Percentiles rank a stretch among this genome's conserved stretches.
Evolutionary conservation across 345 rosid species (phyloP).

Genomic region (Pistacia atlantica): DNA sequence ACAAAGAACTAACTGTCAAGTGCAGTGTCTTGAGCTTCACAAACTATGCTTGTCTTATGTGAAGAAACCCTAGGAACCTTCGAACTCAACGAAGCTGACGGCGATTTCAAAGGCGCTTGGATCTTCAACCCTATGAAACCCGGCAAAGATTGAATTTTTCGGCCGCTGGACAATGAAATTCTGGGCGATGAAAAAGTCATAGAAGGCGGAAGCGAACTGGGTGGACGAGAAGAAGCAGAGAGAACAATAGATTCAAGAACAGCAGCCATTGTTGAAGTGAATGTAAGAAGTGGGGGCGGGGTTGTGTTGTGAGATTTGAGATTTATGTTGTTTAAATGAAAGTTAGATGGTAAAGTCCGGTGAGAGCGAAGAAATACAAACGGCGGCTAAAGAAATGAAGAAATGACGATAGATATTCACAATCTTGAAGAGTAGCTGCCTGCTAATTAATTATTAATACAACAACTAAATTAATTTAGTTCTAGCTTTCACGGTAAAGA

Average conservation of each 20-base stretch:
- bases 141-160: conserved; percentile 30
- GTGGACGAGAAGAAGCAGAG: conserved; percentile 30
- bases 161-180: conserved; percentile 25
- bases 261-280: conserved; percentile 37
- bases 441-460: too few relatives aligned
- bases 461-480: too few relatives aligned
- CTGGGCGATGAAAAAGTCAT: conserved; percentile 18
- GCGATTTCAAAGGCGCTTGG: conserved; percentile 27
- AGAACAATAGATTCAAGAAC: conserved; percentile 19
- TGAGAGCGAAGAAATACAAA: neutral
- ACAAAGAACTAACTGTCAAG: conserved; percentile 43
- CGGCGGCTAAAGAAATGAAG: neutral
- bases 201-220: conserved; percentile 35
- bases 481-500: too few relatives aligned
- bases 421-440: neutral
- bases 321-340: conserved; percentile 1
- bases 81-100: conserved; percentile 29
- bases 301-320: neutral
- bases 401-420: neutral
- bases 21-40: conserved; percentile 59
- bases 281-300: neutral
- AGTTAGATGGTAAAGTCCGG: conserved; percentile 16
- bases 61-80: conserved; percentile 37
- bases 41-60: conserved; percentile 35
- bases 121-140: conserved; percentile 53